phyloP scores from a whole-genome alignment of 129 eudicot genomes.

The Lactuca sativa region DNA sequence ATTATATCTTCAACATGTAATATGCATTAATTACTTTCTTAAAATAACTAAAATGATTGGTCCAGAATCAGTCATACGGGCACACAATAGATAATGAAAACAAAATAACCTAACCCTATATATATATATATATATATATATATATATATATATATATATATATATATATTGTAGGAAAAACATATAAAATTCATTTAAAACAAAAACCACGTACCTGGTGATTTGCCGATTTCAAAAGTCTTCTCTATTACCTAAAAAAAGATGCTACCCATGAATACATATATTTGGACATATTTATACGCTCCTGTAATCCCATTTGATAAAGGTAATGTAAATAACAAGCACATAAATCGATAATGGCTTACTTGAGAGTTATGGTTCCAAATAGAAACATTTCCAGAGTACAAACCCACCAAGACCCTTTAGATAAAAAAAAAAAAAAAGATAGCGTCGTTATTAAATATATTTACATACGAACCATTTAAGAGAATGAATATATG shows the following conservation, averaged over 20 bases:
- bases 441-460: not conserved
- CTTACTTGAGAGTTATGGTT: conserved; percentile 77
- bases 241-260: conserved; percentile 53
- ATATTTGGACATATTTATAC: not conserved
- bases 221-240: conserved; percentile 58
- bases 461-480: not conserved
- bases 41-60: no score
- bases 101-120: no score
- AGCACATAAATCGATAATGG: not conserved
- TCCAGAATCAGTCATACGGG: no score
- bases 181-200: not conserved
- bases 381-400: conserved; percentile 81
- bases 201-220: conserved; percentile 48
- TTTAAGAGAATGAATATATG: not conserved
- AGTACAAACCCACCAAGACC: conserved; percentile 71
- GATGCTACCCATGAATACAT: not conserved
- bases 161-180: no score
- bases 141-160: no score
- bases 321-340: not conserved
- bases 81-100: no score
- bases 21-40: no score
- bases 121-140: no score
- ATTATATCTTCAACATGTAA: no score
- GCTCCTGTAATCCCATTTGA: not conserved
- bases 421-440: conserved; percentile 32